phyloP scores from a whole-genome alignment of 164 flowering plant genomes.

The Piper betle region DNA sequence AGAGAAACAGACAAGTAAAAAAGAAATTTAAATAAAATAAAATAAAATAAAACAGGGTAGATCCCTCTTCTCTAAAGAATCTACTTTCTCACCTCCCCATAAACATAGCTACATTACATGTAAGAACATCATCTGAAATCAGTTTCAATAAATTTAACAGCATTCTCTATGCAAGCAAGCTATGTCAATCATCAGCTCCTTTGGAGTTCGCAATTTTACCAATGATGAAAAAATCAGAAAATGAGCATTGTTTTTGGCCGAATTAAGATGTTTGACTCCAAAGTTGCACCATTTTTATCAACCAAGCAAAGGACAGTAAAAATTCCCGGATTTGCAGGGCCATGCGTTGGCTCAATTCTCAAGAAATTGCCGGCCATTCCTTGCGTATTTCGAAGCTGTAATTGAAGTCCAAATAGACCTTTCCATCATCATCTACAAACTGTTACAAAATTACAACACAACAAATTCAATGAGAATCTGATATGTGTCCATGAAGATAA shows the following conservation, averaged over 20 bases:
- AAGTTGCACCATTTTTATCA: not conserved
- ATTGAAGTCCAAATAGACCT: conserved; percentile 27
- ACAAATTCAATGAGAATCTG: not conserved
- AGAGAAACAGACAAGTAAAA: not conserved
- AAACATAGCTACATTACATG: too few species aligned
- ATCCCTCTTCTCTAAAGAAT: too few species aligned
- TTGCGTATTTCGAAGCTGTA: conserved; percentile 30
- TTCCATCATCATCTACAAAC: conserved; percentile 33
- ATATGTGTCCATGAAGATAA: not conserved
- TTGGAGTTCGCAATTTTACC: not conserved
- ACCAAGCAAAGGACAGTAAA: not conserved
- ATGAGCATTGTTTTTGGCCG: not conserved
- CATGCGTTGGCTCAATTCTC: conserved; percentile 4
- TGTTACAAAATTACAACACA: conserved; percentile 9
- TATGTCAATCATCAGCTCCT: not conserved
- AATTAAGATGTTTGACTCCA: too few species aligned
- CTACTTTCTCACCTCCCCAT: too few species aligned
- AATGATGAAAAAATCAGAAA: not conserved
- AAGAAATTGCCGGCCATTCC: conserved; percentile 20
- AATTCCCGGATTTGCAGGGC: too few species aligned
- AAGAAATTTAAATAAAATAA: too few species aligned
- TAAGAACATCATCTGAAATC: not conserved
- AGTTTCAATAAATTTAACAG: not conserved
- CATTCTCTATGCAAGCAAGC: not conserved
- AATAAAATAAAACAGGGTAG: too few species aligned